These are phyloP conservation scores for Cenchrus purpureus DNA, from an alignment of 176 grass and related monocot species.

Conservation along the genomic window DNA sequence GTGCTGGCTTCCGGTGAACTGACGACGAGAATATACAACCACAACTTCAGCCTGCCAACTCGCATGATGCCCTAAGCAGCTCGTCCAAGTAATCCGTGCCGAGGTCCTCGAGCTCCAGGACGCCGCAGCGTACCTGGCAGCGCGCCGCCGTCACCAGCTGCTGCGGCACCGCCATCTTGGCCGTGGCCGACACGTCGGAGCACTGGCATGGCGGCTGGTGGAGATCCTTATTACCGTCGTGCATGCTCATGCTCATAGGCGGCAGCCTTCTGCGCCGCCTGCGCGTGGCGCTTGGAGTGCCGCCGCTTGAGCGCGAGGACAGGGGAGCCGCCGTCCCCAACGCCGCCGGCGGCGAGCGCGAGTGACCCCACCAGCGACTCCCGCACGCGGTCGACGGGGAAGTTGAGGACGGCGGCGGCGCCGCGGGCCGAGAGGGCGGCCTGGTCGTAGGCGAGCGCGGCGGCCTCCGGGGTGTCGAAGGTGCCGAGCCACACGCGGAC, in stretches of 20 bases:
- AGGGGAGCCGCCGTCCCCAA: not conserved
- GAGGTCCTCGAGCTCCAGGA: not conserved
- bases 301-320: not conserved
- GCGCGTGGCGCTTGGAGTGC: not conserved
- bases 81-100: not conserved
- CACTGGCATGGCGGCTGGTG: not conserved
- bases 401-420: too few species aligned
- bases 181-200: not conserved
- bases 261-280: not conserved
- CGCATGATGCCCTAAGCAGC: not conserved
- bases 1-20: too few species aligned
- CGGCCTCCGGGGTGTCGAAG: slow-evolving; percentile 65
- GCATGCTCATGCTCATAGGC: not conserved
- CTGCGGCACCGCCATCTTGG: not conserved
- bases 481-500: slow-evolving; percentile 78
- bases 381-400: not conserved
- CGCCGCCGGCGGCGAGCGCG: not conserved
- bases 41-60: not conserved
- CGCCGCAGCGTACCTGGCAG: not conserved
- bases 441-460: too few species aligned
- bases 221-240: not conserved
- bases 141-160: not conserved
- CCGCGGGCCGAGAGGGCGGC: slow-evolving; percentile 48
- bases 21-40: too few species aligned
- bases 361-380: not conserved